Conservation (phyloP, 805 yeast genomes). For the Yarrowia deformans region DNA sequence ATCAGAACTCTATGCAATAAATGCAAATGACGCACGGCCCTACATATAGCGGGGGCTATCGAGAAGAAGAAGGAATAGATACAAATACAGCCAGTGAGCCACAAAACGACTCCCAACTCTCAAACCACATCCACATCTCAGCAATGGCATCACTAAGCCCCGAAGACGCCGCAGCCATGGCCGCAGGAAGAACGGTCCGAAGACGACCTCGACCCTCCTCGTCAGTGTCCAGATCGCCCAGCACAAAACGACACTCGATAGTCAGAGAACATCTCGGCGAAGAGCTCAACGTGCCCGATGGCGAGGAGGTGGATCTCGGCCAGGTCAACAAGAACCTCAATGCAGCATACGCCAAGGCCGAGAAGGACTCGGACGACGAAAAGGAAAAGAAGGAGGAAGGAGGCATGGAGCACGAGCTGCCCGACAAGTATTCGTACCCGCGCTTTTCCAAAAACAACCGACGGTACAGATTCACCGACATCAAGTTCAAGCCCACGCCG, state of each 20-base stretch:
- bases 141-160: conserved; percentile 16
- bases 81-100: no score
- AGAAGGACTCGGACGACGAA: conserved; percentile 36
- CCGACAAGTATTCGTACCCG: conserved; percentile 34
- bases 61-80: not conserved
- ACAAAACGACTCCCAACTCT: no score
- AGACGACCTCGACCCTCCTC: conserved; percentile 3
- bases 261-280: conserved; percentile 30
- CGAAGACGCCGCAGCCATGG: conserved; percentile 6
- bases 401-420: not conserved
- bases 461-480: conserved; percentile 28
- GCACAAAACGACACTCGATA: conserved; percentile 26
- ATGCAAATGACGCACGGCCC: conserved; percentile 33
- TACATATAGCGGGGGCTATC: conserved; percentile 32
- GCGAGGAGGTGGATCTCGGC: not conserved
- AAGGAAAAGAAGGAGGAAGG: not conserved
- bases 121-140: no score
- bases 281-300: not conserved
- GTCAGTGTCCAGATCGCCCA: conserved; percentile 20
- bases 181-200: not conserved
- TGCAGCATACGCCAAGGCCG: conserved; percentile 20
- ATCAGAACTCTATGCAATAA: not conserved
- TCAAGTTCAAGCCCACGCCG: conserved; percentile 37
- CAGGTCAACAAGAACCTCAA: conserved; percentile 27
- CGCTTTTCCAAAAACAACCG: conserved; percentile 37